phyloP scores from a whole-genome alignment of 2,329 filamentous ascomycete species.

The Dactylellina cionopaga region DNA sequence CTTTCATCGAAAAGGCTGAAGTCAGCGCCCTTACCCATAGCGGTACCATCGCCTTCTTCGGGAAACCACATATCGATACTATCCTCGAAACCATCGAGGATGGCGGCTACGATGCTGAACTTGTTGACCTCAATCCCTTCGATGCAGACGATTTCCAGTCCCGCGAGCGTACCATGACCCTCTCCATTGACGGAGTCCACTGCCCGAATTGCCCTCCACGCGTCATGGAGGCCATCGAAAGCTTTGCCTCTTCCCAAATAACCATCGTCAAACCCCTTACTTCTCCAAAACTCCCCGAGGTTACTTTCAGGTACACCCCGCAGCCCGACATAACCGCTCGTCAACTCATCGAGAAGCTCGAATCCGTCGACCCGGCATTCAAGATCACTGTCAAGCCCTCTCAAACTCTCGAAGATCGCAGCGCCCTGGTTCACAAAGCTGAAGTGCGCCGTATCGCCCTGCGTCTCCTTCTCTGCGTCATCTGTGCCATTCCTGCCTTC shows the following conservation, averaged over 20 bases:
- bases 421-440: constrained; percentile 74
- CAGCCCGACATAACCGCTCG: constrained; percentile 77
- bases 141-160: constrained; percentile 64
- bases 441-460: constrained; percentile 75
- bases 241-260: constrained; percentile 64
- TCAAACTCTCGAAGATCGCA: constrained; percentile 83
- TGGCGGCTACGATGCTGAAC: constrained; percentile 66
- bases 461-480: constrained; percentile 75
- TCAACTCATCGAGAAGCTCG: constrained; percentile 75
- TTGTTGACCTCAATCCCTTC: constrained; percentile 66
- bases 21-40: constrained; percentile 76
- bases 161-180: constrained; percentile 29
- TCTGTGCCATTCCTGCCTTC: constrained; percentile 82
- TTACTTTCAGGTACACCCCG: constrained; percentile 77
- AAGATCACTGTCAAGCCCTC: constrained; percentile 78
- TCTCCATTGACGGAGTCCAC: constrained; percentile 34
- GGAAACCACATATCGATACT: constrained; percentile 63
- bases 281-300: constrained; percentile 71
- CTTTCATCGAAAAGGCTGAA: constrained; percentile 69
- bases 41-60: constrained; percentile 70
- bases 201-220: constrained; percentile 62
- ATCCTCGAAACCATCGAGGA: constrained; percentile 65
- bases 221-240: constrained; percentile 67
- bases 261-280: constrained; percentile 68
- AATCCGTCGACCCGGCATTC: constrained; percentile 73